A percentile compares a stretch with the other conserved stretches of the same genome.
phyloP scores from a whole-genome alignment of 2,329 filamentous ascomycete species.

The Ophiostoma sp. region DNA sequence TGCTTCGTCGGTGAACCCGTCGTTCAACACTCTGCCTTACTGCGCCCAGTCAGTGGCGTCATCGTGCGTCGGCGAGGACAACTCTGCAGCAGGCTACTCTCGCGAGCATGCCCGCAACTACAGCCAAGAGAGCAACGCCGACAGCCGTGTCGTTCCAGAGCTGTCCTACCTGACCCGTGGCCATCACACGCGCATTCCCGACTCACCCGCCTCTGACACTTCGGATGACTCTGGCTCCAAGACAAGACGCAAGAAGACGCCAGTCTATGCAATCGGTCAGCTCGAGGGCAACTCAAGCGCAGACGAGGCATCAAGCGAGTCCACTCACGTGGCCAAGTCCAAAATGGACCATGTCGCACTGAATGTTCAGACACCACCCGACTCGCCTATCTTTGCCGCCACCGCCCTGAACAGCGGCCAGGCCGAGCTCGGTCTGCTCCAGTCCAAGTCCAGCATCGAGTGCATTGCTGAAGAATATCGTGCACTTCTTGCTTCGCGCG shows the following conservation, averaged over 20 bases:
- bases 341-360: background rate
- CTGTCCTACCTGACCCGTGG: constrained; percentile 35
- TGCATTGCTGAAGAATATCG: constrained; percentile 49
- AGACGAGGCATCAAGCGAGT: constrained; percentile 4
- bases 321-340: background rate
- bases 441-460: constrained; percentile 40
- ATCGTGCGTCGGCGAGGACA: constrained; percentile 15
- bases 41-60: background rate
- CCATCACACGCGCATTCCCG: constrained; percentile 26
- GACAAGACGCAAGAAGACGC: constrained; percentile 47
- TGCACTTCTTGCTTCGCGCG: constrained; percentile 41
- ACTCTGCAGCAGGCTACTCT: constrained; percentile 14
- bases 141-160: constrained; percentile 33
- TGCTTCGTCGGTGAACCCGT: constrained; percentile 15
- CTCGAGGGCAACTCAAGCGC: constrained; percentile 36
- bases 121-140: background rate
- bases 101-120: background rate
- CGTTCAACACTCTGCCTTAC: background rate
- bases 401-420: background rate
- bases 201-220: constrained; percentile 25
- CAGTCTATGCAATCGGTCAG: constrained; percentile 47
- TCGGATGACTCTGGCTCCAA: constrained; percentile 27
- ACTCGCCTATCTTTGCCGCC: constrained; percentile 13
- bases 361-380: constrained; percentile 20
- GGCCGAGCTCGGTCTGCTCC: constrained; percentile 23